Conservation (phyloP, 495 filamentous ascomycete genomes). For the Lichenothelia convexa region DNA sequence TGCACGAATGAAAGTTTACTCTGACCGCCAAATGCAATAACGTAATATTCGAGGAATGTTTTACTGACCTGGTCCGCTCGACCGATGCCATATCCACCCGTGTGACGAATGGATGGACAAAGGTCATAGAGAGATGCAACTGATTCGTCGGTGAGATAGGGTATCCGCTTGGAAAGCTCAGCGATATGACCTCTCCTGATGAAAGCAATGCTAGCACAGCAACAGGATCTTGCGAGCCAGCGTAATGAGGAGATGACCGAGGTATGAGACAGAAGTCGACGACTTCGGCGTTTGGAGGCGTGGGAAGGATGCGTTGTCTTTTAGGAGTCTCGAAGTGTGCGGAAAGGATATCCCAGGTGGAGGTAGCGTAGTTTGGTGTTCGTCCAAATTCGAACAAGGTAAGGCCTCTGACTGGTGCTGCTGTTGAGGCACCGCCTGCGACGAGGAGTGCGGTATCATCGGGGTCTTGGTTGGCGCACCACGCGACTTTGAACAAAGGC, state of each 20-base stretch:
- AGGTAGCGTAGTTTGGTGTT: conserved; percentile 80
- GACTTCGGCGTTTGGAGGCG: conserved; percentile 60
- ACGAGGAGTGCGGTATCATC: conserved; percentile 84
- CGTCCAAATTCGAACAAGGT: conserved; percentile 77
- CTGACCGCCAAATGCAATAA: too few species aligned
- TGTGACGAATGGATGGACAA: conserved; percentile 76
- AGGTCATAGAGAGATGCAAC: conserved; percentile 62
- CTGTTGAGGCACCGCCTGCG: conserved; percentile 54
- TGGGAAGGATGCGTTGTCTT: conserved; percentile 46
- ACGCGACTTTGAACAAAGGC: conserved; percentile 58
- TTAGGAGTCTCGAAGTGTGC: conserved; percentile 60
- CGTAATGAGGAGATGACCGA: conserved; percentile 62
- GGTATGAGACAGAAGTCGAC: conserved; percentile 73
- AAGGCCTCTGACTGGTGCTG: conserved; percentile 49
- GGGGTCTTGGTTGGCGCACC: conserved; percentile 82
- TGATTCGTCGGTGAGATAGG: conserved; percentile 82
- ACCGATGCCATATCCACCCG: conserved; percentile 46
- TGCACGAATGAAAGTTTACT: too few species aligned
- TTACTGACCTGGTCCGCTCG: conserved; percentile 47
- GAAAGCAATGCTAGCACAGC: conserved; percentile 60
- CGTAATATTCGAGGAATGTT: too few species aligned
- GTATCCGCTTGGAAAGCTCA: conserved; percentile 82
- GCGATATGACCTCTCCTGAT: conserved; percentile 70
- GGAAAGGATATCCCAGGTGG: conserved; percentile 63
- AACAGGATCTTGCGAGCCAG: conserved; percentile 75